Evolutionary conservation across 768 basidiomycete species (phyloP).

Genomic region (Termitomyces sp.): DNA sequence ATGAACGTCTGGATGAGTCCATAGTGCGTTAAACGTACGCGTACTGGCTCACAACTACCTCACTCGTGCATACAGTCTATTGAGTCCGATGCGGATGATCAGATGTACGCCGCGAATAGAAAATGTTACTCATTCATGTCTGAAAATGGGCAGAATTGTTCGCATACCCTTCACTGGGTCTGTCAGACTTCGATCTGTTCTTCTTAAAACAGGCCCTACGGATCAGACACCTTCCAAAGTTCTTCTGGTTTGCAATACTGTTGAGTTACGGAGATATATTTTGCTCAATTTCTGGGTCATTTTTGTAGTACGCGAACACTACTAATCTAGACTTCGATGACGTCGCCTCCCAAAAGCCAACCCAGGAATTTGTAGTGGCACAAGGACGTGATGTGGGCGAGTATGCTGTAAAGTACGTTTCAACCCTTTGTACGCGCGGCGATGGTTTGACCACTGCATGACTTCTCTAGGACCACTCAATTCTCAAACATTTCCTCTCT

Average conservation of each 20-base stretch:
- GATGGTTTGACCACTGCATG: neutral
- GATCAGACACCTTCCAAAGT: conserved; percentile 77
- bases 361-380: conserved; percentile 72
- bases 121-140: conserved; percentile 1
- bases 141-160: conserved; percentile 52
- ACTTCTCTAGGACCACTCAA: conserved; percentile 64
- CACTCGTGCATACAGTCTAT: conserved; percentile 48
- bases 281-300: neutral
- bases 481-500: conserved; percentile 80
- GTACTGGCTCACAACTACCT: neutral
- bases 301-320: conserved; percentile 66
- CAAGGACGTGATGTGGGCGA: conserved; percentile 78
- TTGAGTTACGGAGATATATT: neutral
- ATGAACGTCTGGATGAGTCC: conserved; percentile 67
- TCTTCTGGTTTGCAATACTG: conserved; percentile 49
- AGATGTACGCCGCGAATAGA: conserved; percentile 50
- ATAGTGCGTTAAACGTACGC: conserved; percentile 42
- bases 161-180: conserved; percentile 86
- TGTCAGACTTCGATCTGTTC: conserved; percentile 77
- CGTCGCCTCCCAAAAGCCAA: conserved; percentile 52
- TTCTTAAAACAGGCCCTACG: conserved; percentile 80
- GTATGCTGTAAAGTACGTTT: conserved; percentile 73
- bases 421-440: neutral
- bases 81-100: conserved; percentile 90
- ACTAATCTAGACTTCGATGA: conserved; percentile 83